phyloP scores from a whole-genome alignment of 495 filamentous ascomycete species.

The Paragyromitra xinjiangensis region DNA sequence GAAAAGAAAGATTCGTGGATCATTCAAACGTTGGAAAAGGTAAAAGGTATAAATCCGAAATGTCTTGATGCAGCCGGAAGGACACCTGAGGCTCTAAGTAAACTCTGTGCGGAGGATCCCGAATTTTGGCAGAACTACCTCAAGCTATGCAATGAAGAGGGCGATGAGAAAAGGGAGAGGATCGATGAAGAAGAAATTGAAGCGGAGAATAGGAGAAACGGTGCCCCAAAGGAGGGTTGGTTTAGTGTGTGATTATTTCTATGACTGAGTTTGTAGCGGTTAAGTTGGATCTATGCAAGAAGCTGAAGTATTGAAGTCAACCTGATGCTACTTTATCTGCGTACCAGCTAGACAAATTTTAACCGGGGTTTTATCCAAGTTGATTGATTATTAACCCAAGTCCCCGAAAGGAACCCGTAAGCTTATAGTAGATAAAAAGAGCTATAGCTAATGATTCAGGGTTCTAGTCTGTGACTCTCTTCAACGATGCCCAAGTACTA shows the following conservation, averaged over 20 bases:
- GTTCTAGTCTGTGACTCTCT: no score
- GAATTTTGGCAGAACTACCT: neutral
- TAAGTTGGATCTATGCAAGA: no score
- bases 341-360: no score
- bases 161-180: neutral
- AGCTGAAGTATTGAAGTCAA: no score
- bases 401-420: no score
- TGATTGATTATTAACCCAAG: no score
- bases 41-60: neutral
- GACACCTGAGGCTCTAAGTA: neutral
- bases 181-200: neutral
- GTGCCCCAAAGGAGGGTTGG: neutral
- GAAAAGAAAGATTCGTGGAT: neutral
- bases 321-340: no score
- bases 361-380: no score
- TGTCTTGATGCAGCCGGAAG: neutral
- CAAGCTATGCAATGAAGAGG: neutral
- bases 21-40: neutral
- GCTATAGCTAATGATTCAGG: no score
- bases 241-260: neutral
- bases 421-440: no score
- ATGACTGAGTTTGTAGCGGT: neutral
- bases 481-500: no score
- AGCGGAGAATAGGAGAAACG: neutral
- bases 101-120: neutral